These are phyloP conservation scores for Talaromyces rugulosus DNA, from an alignment of 2,329 filamentous ascomycete genomes.

Conservation along the genomic window DNA sequence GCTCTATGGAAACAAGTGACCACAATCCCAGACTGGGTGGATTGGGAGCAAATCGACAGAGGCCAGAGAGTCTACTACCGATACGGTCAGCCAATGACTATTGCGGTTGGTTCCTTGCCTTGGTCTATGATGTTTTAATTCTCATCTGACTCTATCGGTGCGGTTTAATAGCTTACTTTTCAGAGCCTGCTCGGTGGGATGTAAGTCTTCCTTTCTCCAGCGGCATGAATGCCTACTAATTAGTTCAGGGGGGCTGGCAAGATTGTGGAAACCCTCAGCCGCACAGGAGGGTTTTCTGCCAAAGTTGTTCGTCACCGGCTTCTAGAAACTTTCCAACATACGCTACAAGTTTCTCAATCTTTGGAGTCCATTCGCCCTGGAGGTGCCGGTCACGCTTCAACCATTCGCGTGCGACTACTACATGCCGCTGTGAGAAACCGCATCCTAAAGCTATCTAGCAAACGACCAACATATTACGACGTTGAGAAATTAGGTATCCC, in stretches of 20 bases:
- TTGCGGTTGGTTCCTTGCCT: conserved; percentile 36
- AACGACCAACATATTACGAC: conserved; percentile 60
- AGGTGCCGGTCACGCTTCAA: conserved; percentile 61
- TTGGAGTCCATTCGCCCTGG: conserved; percentile 64
- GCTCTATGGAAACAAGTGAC: conserved; percentile 64
- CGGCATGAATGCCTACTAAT: neutral
- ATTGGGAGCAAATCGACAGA: conserved; percentile 69
- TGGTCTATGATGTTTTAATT: neutral
- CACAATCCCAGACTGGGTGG: conserved; percentile 68
- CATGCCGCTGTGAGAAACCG: conserved; percentile 64
- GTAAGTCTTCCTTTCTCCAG: conserved; percentile 16
- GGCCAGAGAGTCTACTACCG: conserved; percentile 76
- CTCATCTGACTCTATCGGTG: neutral
- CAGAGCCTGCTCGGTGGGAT: conserved; percentile 27
- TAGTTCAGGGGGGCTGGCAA: conserved; percentile 58
- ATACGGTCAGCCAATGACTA: conserved; percentile 65
- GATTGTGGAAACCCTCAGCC: conserved; percentile 68
- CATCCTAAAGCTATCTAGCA: conserved; percentile 57
- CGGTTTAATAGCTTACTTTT: conserved; percentile 22
- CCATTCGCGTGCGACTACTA: conserved; percentile 64
- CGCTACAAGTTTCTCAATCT: conserved; percentile 65
- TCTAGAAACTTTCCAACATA: conserved; percentile 71
- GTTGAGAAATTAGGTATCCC: conserved; percentile 58
- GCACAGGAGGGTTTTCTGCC: conserved; percentile 69
- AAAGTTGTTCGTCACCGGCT: conserved; percentile 63